phyloP scores from a whole-genome alignment of 768 basidiomycete genomes.

The Boletus subparvulus region DNA sequence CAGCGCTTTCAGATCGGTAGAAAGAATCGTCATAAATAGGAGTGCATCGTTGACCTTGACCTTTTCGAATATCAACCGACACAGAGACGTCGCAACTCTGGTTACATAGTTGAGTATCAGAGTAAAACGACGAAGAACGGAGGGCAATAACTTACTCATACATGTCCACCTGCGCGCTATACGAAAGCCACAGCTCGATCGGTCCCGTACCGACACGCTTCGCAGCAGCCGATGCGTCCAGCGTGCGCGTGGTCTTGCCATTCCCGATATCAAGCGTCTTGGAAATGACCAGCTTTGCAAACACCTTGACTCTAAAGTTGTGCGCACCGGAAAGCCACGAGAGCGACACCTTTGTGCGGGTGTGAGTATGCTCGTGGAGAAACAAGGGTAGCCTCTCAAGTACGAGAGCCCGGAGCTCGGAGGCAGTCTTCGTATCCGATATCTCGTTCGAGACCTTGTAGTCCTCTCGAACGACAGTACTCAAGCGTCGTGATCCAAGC shows the following conservation, averaged over 20 bases:
- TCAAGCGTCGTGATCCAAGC: slow-evolving; percentile 76
- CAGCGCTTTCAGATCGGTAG: slow-evolving; percentile 81
- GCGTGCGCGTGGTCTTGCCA: slow-evolving; percentile 47
- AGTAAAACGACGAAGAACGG: neutral
- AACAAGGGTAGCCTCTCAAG: slow-evolving; percentile 88
- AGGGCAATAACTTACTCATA: slow-evolving; percentile 71
- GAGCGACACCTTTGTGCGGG: slow-evolving; percentile 57
- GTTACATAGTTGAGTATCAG: slow-evolving; percentile 2
- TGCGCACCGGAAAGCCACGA: slow-evolving; percentile 61
- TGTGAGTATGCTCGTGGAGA: slow-evolving; percentile 82
- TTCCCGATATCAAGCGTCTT: slow-evolving; percentile 59
- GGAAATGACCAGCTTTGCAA: slow-evolving; percentile 59
- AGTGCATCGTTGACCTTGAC: slow-evolving; percentile 85
- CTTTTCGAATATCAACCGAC: slow-evolving; percentile 72
- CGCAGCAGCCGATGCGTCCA: slow-evolving; percentile 76
- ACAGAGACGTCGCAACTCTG: slow-evolving; percentile 84
- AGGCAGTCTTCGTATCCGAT: slow-evolving; percentile 44
- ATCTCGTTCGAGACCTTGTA: slow-evolving; percentile 61
- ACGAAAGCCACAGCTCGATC: slow-evolving; percentile 77
- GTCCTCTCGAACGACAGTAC: slow-evolving; percentile 72
- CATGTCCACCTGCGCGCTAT: slow-evolving; percentile 78
- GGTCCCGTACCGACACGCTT: slow-evolving; percentile 51
- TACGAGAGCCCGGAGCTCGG: slow-evolving; percentile 59
- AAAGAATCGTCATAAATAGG: slow-evolving; percentile 90
- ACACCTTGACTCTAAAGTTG: slow-evolving; percentile 72